These are phyloP conservation scores for Candida tetrigidarum DNA, from an alignment of 1,139 yeast species.

Conservation along the genomic window DNA sequence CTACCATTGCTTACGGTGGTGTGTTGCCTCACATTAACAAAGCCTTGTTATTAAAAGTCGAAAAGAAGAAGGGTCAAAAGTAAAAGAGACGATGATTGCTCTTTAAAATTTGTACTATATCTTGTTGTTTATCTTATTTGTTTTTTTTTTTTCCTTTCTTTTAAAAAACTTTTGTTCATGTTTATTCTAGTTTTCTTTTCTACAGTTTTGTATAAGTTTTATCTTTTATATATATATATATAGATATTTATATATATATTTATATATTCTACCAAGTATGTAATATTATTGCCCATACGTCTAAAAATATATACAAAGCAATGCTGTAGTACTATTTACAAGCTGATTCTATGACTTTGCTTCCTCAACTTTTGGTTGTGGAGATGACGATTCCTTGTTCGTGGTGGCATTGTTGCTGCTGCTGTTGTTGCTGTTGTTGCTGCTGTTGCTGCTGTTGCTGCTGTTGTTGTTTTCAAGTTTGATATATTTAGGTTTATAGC, in stretches of 20 bases:
- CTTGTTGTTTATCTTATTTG: slow-evolving; percentile 12
- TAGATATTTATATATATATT: not conserved
- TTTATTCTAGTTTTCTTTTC: slow-evolving; percentile 7
- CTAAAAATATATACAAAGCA: not conserved
- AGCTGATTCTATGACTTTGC: slow-evolving; percentile 1
- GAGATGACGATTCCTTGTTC: not conserved
- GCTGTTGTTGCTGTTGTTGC: not conserved
- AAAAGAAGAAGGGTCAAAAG: slow-evolving; percentile 67
- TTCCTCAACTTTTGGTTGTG: not conserved
- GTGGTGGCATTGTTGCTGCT: not conserved
- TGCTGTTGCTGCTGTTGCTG: not conserved
- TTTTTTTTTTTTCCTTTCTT: no score
- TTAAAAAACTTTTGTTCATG: slow-evolving; percentile 8
- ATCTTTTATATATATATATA: not conserved
- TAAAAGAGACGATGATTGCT: slow-evolving; percentile 17
- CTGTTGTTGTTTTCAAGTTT: slow-evolving; percentile 22
- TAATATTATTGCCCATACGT: slow-evolving; percentile 2
- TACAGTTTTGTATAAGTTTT: slow-evolving; percentile 4
- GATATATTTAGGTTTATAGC: slow-evolving; percentile 47
- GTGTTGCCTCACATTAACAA: slow-evolving; percentile 97
- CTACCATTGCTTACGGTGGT: slow-evolving; percentile 98
- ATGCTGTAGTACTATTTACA: slow-evolving; percentile 2
- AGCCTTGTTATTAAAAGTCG: slow-evolving; percentile 91
- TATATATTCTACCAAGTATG: no score
- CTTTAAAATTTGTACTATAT: slow-evolving; percentile 5